Conservation (phyloP, 345 rosid genomes). For the Ceriops zippeliana region DNA sequence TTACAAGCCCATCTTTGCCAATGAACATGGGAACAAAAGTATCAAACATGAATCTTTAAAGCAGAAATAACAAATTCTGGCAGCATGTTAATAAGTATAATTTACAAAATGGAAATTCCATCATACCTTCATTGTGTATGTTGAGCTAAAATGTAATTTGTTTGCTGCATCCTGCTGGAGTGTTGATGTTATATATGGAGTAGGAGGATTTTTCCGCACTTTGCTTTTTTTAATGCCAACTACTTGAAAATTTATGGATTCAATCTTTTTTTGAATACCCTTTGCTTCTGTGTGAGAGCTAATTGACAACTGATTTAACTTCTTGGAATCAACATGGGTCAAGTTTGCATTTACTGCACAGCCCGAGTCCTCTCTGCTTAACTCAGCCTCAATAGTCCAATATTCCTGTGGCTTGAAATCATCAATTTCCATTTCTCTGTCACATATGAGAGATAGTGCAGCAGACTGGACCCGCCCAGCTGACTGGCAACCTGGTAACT, state of each 20-base stretch:
- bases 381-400: constrained; percentile 65
- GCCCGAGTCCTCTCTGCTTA: constrained; percentile 34
- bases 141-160: constrained; percentile 66
- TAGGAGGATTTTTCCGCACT: constrained; percentile 69
- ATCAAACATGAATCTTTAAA: background rate
- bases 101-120: constrained; percentile 7
- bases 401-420: constrained; percentile 79
- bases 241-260: constrained; percentile 49
- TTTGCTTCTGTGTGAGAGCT: constrained; percentile 52
- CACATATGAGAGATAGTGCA: constrained; percentile 86
- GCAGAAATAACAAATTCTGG: background rate
- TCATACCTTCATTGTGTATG: constrained; percentile 83
- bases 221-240: constrained; percentile 50
- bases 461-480: constrained; percentile 99
- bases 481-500: constrained; percentile 94
- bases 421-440: constrained; percentile 89
- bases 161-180: constrained; percentile 99
- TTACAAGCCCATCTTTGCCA: background rate
- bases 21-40: background rate
- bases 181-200: constrained; percentile 94
- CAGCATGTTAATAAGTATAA: background rate
- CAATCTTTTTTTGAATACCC: constrained; percentile 54
- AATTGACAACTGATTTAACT: constrained; percentile 72
- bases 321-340: constrained; percentile 61
- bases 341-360: constrained; percentile 41